Percentiles rank a stretch among this genome's conserved stretches.
Evolutionary conservation across 805 yeast species (phyloP).

Genomic region (Huiozyma naganishii): DNA sequence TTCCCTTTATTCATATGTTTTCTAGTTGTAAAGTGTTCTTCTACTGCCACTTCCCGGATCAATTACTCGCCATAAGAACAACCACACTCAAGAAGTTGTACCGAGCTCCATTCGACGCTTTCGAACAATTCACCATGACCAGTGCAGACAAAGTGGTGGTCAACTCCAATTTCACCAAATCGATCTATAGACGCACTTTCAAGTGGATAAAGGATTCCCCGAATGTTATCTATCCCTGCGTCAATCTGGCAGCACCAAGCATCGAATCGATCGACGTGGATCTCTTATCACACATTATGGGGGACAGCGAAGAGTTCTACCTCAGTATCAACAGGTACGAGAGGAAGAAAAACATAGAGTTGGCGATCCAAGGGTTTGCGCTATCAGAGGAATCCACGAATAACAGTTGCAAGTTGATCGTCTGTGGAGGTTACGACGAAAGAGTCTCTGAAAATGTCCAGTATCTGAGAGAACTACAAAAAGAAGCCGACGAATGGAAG

Average conservation of each 20-base stretch:
- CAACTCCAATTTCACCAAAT: constrained; percentile 73
- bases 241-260: constrained; percentile 35
- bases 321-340: constrained; percentile 85
- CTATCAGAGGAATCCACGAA: constrained; percentile 23
- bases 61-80: constrained; percentile 52
- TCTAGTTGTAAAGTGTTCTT: constrained; percentile 48
- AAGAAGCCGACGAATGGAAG: constrained; percentile 34
- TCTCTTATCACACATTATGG: constrained; percentile 11
- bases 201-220: constrained; percentile 22
- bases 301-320: constrained; percentile 30
- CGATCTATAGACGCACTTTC: constrained; percentile 60
- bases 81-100: constrained; percentile 50
- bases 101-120: constrained; percentile 70
- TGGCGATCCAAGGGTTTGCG: constrained; percentile 66
- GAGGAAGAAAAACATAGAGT: constrained; percentile 65
- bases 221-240: constrained; percentile 48
- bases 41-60: constrained; percentile 96
- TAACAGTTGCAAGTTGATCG: constrained; percentile 39
- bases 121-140: constrained; percentile 73
- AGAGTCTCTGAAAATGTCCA: constrained; percentile 66
- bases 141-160: constrained; percentile 75
- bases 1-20: constrained; percentile 49
- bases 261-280: constrained; percentile 9
- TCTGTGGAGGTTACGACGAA: constrained; percentile 88
- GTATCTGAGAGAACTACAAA: constrained; percentile 51